Base-by-base conservation (phyloP, 306 rosid genomes). In the Sphenostylis stenocarpa region DNA sequence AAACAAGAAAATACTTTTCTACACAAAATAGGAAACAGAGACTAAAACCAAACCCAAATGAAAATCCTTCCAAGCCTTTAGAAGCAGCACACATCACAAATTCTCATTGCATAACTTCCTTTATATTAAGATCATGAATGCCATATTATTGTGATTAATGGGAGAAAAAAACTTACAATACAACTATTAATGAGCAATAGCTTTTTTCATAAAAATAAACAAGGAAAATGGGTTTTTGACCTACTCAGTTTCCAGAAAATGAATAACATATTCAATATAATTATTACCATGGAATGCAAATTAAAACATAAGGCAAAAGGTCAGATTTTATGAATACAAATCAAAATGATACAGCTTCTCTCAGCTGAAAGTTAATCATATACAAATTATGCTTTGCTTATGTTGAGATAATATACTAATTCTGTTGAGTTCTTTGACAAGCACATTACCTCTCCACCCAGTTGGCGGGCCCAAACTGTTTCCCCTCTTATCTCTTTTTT, bases 391-490 rank as follows among this genome's bases (percentile, higher is more conserved):
- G 61, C 14, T 76, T 62, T 38, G 56, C 61, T 13, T 31, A 41
- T 48, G 23, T 7, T 45, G 48, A 64, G 39, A 33, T 39, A 70
- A 53, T 41, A 15, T 84, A 60, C 29, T 21, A 7, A 63, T 21
- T 75, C 10, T 38, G 29, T 17, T 17, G 48, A 48, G 41, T 47
- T 67, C 26, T 31, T 69, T 19, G 65, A 39, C 5, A 41, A 53
- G 67, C 63, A 67, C 64, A 66, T 84, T 83, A 92, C 99, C 97
- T 92, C 97, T 55, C 99, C 99, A 77, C 99, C 99, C 68, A 95
- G 82, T 82, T 92, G 99, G 7, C 96, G 97, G 13, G 96, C 99
- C 99, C 99, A 95, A 64, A 92, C 80, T 83, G 82, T 82, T 66
- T 89, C 90, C 3, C 90, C 96, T 79, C 86, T 83, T 21, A 92